Percentiles rank a stretch among this genome's conserved stretches.
Conservation (phyloP, 164 flowering plant species). For the Vitis rupestris region DNA sequence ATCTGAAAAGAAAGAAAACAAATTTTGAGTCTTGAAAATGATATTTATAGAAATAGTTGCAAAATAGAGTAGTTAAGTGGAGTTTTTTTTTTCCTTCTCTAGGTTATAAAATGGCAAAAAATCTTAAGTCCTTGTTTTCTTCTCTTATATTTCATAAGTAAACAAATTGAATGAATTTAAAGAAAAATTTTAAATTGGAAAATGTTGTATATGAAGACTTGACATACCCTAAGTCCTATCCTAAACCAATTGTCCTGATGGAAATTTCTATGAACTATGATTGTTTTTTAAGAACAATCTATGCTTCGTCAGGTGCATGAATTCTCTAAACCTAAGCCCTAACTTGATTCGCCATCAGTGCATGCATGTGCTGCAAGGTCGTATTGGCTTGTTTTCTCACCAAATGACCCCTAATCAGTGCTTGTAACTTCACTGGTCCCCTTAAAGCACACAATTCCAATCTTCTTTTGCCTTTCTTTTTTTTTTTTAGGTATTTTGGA, state of each 20-base stretch:
- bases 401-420: constrained; percentile 44
- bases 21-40: not conserved
- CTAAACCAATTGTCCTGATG: not conserved
- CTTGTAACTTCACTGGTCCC: constrained; percentile 53
- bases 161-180: too few species aligned
- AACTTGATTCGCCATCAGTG: constrained; percentile 44
- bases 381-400: constrained; percentile 46
- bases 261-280: constrained; percentile 3
- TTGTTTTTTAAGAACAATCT: constrained; percentile 5
- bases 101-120: too few species aligned
- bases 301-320: constrained; percentile 30
- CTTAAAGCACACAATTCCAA: constrained; percentile 59
- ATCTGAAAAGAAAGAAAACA: too few species aligned
- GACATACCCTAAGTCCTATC: constrained; percentile 6
- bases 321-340: constrained; percentile 41
- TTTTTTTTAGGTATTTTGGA: constrained; percentile 61
- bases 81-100: too few species aligned
- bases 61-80: too few species aligned
- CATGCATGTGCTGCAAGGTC: constrained; percentile 34
- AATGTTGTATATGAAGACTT: too few species aligned
- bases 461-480: constrained; percentile 57
- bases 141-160: too few species aligned
- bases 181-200: too few species aligned
- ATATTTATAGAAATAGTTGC: not conserved
- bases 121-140: too few species aligned